These are phyloP conservation scores for Pyricularia grisea DNA, from an alignment of 2,329 filamentous ascomycete species.

Conservation along the genomic window DNA sequence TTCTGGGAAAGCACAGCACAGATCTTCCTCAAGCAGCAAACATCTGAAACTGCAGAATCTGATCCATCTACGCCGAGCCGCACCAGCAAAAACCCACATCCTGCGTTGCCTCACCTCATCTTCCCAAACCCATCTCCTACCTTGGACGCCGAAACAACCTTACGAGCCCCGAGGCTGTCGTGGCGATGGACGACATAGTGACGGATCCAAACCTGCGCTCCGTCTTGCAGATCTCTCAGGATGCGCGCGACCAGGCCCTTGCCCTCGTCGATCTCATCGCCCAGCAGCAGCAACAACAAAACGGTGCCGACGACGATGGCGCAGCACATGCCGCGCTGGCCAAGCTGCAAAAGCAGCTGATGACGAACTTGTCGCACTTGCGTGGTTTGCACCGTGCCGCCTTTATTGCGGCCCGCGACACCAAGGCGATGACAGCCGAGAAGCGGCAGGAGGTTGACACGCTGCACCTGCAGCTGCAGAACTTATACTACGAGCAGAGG, in stretches of 20 bases:
- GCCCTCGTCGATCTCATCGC: constrained; percentile 48
- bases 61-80: background rate
- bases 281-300: constrained; percentile 8
- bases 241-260: constrained; percentile 64
- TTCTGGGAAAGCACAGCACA: background rate
- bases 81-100: background rate
- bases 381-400: constrained; percentile 77
- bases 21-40: background rate
- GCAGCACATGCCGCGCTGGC: constrained; percentile 45
- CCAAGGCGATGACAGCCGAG: constrained; percentile 78
- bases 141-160: background rate
- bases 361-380: constrained; percentile 69
- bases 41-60: background rate
- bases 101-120: background rate
- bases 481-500: constrained; percentile 91
- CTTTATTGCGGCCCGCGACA: constrained; percentile 71
- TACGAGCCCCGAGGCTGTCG: background rate
- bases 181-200: constrained; percentile 47
- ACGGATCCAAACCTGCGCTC: constrained; percentile 56
- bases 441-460: constrained; percentile 85
- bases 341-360: constrained; percentile 70
- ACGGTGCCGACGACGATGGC: constrained; percentile 32
- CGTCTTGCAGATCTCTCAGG: constrained; percentile 62
- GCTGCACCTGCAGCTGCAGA: constrained; percentile 86
- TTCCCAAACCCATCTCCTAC: background rate